Evolutionary conservation across 208 protist species (phyloP).

Genomic region (Naegleria gruberi): DNA sequence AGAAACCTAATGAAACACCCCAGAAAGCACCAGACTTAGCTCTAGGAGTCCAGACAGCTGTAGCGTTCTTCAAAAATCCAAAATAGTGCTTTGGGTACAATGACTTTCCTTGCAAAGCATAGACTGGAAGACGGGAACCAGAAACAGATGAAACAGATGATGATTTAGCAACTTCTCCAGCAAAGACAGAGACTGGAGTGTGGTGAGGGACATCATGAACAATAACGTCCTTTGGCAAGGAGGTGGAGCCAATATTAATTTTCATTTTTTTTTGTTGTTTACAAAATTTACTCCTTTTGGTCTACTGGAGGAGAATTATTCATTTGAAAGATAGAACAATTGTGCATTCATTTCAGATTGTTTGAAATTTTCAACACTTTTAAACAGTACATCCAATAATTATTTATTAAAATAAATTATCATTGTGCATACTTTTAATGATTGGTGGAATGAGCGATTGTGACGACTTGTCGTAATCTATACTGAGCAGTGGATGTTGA

Average conservation of each 20-base stretch:
- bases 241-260: not conserved
- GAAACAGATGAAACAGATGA: not conserved
- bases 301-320: not conserved
- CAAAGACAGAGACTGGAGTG: not conserved
- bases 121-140: not conserved
- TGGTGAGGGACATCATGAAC: not conserved
- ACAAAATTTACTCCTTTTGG: not conserved
- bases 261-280: not conserved
- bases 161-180: not conserved
- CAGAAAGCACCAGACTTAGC: not conserved
- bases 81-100: not conserved
- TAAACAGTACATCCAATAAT: no score
- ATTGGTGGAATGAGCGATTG: not conserved
- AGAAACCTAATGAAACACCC: not conserved
- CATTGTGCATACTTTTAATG: not conserved
- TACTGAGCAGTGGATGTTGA: not conserved
- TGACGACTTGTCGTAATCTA: not conserved
- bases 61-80: not conserved
- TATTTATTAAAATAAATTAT: no score
- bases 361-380: no score
- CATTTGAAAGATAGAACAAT: not conserved
- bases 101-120: not conserved
- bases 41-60: not conserved
- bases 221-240: not conserved
- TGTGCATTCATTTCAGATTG: no score